Conservation (phyloP, 345 rosid species). For the Melastoma malabathricum region DNA sequence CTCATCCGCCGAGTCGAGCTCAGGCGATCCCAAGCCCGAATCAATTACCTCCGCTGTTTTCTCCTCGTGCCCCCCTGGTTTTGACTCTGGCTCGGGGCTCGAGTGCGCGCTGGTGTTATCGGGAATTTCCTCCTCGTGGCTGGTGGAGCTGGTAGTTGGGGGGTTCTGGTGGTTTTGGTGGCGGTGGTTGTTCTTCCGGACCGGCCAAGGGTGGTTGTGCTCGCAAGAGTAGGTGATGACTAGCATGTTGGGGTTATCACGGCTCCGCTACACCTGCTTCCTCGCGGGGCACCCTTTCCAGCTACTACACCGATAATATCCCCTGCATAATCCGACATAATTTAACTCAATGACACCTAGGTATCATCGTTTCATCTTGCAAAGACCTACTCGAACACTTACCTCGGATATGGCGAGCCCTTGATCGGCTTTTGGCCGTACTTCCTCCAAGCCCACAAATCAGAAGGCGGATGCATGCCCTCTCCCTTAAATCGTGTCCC, state of each 20-base stretch:
- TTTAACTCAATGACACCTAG: background rate
- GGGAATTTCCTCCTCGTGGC: background rate
- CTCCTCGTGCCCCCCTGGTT: slow-evolving; percentile 13
- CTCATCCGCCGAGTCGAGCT: slow-evolving; percentile 28
- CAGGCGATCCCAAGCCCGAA: slow-evolving; percentile 13
- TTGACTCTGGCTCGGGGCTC: slow-evolving; percentile 15
- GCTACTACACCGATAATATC: slow-evolving; percentile 91
- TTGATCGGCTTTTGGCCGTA: slow-evolving; percentile 99
- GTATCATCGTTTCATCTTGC: too few relatives aligned
- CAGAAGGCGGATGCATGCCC: slow-evolving; percentile 74
- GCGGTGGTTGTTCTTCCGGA: slow-evolving; percentile 38
- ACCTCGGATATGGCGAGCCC: slow-evolving; percentile 95
- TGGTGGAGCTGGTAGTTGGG: background rate
- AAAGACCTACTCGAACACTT: background rate
- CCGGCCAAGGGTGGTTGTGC: slow-evolving; percentile 88
- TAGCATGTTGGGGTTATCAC: slow-evolving; percentile 69
- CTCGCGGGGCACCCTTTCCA: slow-evolving; percentile 95
- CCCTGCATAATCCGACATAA: slow-evolving; percentile 28
- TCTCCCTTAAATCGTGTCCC: slow-evolving; percentile 69
- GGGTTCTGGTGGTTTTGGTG: slow-evolving; percentile 11
- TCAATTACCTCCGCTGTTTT: slow-evolving; percentile 38
- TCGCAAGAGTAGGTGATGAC: slow-evolving; percentile 77
- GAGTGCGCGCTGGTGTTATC: background rate
- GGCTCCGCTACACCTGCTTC: slow-evolving; percentile 94
- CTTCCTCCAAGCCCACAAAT: slow-evolving; percentile 99